phyloP scores from a whole-genome alignment of 768 basidiomycete genomes.

The Thelephora ganbajun region DNA sequence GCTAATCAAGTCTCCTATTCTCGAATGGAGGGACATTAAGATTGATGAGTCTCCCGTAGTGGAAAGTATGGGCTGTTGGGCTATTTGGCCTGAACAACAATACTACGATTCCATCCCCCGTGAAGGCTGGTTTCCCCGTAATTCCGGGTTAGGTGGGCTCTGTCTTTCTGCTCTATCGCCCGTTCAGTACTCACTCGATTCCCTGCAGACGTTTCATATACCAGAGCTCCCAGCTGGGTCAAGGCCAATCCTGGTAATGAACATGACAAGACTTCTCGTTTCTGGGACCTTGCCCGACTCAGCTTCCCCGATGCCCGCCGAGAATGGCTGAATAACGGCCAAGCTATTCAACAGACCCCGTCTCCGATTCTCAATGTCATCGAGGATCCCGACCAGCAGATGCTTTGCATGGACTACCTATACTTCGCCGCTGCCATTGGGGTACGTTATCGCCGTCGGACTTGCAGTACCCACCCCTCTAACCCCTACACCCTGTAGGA shows the following conservation, averaged over 20 bases:
- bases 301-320: constrained; percentile 19
- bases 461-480: background rate
- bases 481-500: constrained; percentile 8
- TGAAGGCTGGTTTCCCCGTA: constrained; percentile 12
- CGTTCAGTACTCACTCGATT: background rate
- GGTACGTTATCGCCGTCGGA: constrained; percentile 8
- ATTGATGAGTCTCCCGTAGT: constrained; percentile 15
- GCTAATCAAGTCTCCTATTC: constrained; percentile 16
- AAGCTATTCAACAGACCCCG: constrained; percentile 4
- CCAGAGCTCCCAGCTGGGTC: constrained; percentile 18
- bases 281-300: constrained; percentile 19
- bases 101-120: constrained; percentile 14
- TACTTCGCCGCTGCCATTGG: constrained; percentile 22
- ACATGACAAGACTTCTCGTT: constrained; percentile 19
- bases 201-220: constrained; percentile 21
- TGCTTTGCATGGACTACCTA: constrained; percentile 27
- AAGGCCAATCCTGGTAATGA: constrained; percentile 18
- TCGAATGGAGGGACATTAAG: constrained; percentile 32
- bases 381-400: constrained; percentile 23
- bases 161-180: background rate
- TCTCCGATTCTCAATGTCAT: constrained; percentile 13
- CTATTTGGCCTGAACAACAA: constrained; percentile 24
- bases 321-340: constrained; percentile 11
- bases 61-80: constrained; percentile 30
- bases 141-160: constrained; percentile 18